phyloP scores from a whole-genome alignment of 257 asterid genomes.

The Sherardia arvensis region DNA sequence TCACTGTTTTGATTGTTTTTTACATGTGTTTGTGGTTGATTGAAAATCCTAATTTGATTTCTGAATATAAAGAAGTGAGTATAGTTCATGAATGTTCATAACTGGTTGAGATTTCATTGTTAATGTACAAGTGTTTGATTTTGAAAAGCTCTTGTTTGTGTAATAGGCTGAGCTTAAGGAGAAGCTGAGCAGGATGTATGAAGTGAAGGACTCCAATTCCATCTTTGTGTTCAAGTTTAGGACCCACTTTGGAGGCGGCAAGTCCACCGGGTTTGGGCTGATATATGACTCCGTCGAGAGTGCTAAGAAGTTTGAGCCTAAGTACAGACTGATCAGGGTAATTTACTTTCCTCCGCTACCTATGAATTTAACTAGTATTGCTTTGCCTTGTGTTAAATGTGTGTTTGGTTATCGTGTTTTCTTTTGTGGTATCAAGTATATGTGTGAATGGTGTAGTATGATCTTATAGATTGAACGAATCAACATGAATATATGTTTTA shows the following conservation, averaged over 20 bases:
- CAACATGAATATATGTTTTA: too few relatives aligned
- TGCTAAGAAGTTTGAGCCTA: constrained; percentile 85
- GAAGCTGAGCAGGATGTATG: constrained; percentile 65
- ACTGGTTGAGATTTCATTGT: neutral
- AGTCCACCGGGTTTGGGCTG: constrained; percentile 89
- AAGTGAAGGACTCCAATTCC: constrained; percentile 68
- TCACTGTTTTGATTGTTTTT: neutral
- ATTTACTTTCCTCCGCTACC: neutral
- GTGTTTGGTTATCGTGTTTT: too few relatives aligned
- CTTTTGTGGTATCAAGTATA: neutral
- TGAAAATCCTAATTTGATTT: neutral
- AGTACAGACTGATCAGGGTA: constrained; percentile 91
- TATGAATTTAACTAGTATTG: too few relatives aligned
- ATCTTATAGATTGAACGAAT: too few relatives aligned
- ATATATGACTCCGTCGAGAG: constrained; percentile 84
- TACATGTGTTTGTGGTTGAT: neutral
- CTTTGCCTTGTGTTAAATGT: neutral
- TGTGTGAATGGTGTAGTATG: too few relatives aligned
- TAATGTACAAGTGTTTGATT: neutral
- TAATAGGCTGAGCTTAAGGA: constrained; percentile 77
- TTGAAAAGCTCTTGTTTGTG: neutral
- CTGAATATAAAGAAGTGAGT: neutral
- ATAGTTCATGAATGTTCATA: neutral
- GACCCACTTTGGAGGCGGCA: constrained; percentile 97
- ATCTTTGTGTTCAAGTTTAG: constrained; percentile 89